Evolutionary conservation across 2,329 filamentous ascomycete genomes (phyloP).

Genomic region (Colletotrichum lindemuthianum): DNA sequence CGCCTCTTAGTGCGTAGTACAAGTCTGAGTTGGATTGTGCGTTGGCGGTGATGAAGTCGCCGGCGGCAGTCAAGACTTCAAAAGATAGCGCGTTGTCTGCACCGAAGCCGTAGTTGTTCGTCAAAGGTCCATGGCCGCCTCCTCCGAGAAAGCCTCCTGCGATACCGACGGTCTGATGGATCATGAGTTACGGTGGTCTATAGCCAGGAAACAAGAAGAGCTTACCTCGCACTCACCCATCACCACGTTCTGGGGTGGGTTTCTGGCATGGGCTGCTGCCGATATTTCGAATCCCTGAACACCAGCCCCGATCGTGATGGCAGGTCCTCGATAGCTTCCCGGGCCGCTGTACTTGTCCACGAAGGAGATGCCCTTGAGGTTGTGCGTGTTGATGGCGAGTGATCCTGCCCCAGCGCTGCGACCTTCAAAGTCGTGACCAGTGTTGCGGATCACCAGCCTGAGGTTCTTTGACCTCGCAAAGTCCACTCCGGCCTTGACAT

Average conservation of each 20-base stretch:
- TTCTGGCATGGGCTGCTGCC: slow-evolving; percentile 50
- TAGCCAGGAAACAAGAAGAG: not conserved
- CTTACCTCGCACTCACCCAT: slow-evolving; percentile 60
- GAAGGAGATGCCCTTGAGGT: slow-evolving; percentile 59
- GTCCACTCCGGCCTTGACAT: slow-evolving; percentile 46
- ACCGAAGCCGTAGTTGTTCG: slow-evolving; percentile 52
- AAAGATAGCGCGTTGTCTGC: slow-evolving; percentile 61
- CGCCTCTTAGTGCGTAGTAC: slow-evolving; percentile 66
- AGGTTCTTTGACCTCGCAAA: slow-evolving; percentile 53
- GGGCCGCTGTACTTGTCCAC: slow-evolving; percentile 48
- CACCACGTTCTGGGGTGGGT: slow-evolving; percentile 55
- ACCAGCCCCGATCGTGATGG: slow-evolving; percentile 65
- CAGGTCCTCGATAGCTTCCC: slow-evolving; percentile 57
- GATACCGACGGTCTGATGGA: slow-evolving; percentile 60
- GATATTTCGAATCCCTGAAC: slow-evolving; percentile 58
- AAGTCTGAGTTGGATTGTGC: slow-evolving; percentile 59
- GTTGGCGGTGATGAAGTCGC: slow-evolving; percentile 56
- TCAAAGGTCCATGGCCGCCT: slow-evolving; percentile 63
- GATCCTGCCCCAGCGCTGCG: slow-evolving; percentile 71
- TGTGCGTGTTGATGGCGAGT: slow-evolving; percentile 66
- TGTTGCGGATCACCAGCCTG: slow-evolving; percentile 65
- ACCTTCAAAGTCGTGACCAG: slow-evolving; percentile 67
- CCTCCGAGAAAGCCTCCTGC: slow-evolving; percentile 71
- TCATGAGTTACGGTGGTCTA: not conserved
- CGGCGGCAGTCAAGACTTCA: slow-evolving; percentile 57